Evolutionary conservation across 257 asterid genomes (phyloP).

Genomic region (Thymus mandschuricus): DNA sequence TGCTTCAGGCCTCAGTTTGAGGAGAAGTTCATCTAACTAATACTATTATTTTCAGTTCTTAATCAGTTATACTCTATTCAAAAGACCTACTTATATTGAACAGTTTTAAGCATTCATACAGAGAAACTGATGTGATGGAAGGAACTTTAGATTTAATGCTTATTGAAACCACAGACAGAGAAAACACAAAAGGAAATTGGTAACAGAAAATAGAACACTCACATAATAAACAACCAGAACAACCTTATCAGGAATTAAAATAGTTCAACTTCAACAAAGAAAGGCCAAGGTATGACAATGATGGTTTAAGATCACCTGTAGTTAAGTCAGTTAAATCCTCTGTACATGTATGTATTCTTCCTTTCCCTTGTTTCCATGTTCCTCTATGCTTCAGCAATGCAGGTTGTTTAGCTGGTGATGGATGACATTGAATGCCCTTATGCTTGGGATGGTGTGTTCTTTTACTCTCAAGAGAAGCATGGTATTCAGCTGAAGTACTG

Average conservation of each 20-base stretch:
- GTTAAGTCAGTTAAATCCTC: slow-evolving; percentile 32
- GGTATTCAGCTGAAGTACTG: slow-evolving; percentile 42
- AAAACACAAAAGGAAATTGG: background rate
- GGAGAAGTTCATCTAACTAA: slow-evolving; percentile 6
- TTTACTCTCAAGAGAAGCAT: slow-evolving; percentile 32
- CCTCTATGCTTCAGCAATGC: slow-evolving; percentile 27
- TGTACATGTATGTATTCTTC: slow-evolving; percentile 36
- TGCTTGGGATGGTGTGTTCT: slow-evolving; percentile 28
- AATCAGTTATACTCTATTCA: too few relatives aligned
- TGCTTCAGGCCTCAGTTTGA: too few relatives aligned
- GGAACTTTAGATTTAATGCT: background rate
- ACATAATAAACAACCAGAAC: background rate
- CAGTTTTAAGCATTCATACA: slow-evolving; percentile 3
- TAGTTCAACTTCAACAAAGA: background rate
- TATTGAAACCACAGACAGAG: slow-evolving; percentile 13
- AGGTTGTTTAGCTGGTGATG: slow-evolving; percentile 29
- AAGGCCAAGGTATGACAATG: background rate
- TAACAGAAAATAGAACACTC: background rate
- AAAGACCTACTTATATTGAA: background rate
- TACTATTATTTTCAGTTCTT: too few relatives aligned
- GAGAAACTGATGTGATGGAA: slow-evolving; percentile 8
- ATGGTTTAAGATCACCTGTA: slow-evolving; percentile 36
- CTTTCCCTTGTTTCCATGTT: slow-evolving; percentile 37
- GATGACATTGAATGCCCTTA: slow-evolving; percentile 25
- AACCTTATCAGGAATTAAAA: background rate